Evolutionary conservation across 805 yeast species (phyloP).

Genomic region (Saccharomyces paradoxus): DNA sequence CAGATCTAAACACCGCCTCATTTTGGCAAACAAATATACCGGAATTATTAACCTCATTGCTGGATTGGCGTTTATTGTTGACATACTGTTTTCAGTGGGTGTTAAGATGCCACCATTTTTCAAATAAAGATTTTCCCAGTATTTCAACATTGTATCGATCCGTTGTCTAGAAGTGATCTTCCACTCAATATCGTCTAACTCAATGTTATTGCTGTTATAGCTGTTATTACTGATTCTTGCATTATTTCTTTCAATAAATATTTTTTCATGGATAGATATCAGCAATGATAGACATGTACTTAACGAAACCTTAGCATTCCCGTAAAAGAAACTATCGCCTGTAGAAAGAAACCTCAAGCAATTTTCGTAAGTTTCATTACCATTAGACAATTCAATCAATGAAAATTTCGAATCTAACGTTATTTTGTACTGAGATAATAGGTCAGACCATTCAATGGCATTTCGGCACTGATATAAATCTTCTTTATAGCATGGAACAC

Average conservation of each 20-base stretch:
- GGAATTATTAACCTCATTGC: conserved; percentile 61
- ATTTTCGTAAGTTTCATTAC: conserved; percentile 38
- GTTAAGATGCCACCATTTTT: conserved; percentile 56
- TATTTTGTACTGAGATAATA: conserved; percentile 33
- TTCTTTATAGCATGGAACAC: conserved; percentile 55
- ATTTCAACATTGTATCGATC: conserved; percentile 47
- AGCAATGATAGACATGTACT: conserved; percentile 45
- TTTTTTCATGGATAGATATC: conserved; percentile 59
- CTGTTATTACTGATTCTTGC: conserved; percentile 26
- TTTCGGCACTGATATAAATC: conserved; percentile 50
- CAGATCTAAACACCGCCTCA: conserved; percentile 52
- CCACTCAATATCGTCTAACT: conserved; percentile 53
- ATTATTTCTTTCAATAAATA: conserved; percentile 43
- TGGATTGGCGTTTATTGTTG: conserved; percentile 40
- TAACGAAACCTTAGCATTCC: conserved; percentile 25
- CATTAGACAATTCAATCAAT: conserved; percentile 50
- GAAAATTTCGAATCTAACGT: conserved; percentile 45
- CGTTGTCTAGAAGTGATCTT: conserved; percentile 52
- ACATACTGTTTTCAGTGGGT: conserved; percentile 37
- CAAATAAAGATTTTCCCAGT: conserved; percentile 61
- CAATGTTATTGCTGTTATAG: conserved; percentile 24
- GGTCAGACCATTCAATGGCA: conserved; percentile 43
- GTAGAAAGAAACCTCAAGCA: conserved; percentile 41
- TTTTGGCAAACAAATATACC: conserved; percentile 55
- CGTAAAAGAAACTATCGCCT: conserved; percentile 31